phyloP scores from a whole-genome alignment of 2,329 filamentous ascomycete species.

The Trichoderma atroviride region DNA sequence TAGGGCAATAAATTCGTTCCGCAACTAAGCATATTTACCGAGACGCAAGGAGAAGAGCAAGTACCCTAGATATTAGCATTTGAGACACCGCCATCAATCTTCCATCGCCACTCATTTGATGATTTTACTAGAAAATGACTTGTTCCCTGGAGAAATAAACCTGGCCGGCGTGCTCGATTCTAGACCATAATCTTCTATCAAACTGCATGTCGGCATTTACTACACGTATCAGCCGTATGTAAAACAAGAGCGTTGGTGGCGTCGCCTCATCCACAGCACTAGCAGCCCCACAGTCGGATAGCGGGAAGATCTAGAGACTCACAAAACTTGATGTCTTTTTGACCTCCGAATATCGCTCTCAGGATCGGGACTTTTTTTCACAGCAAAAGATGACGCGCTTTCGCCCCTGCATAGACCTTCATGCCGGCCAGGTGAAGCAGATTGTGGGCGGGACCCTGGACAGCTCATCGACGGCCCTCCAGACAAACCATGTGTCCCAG shows the following conservation, averaged over 20 bases:
- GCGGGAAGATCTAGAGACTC: constrained; percentile 9
- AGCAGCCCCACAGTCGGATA: constrained; percentile 20
- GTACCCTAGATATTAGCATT: neutral
- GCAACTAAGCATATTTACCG: neutral
- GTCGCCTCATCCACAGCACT: constrained; percentile 19
- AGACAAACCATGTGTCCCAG: constrained; percentile 90
- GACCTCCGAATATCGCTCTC: neutral
- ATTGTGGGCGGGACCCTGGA: constrained; percentile 94
- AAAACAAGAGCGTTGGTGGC: constrained; percentile 11
- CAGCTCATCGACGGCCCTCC: constrained; percentile 64
- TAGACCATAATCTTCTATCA: neutral
- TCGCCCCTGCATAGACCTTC: constrained; percentile 93
- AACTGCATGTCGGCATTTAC: neutral
- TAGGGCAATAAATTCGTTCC: no score
- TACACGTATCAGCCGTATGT: neutral
- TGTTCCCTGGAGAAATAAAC: neutral
- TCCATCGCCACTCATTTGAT: neutral
- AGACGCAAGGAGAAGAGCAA: neutral
- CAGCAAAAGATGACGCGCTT: constrained; percentile 78
- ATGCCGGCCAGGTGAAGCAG: constrained; percentile 97
- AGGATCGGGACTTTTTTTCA: neutral
- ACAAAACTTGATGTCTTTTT: constrained; percentile 1
- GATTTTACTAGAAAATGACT: neutral
- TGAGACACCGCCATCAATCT: neutral
- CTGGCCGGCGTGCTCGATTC: neutral